Percentiles rank a stretch among this genome's conserved stretches.
These are phyloP conservation scores for Boletellus emodensis DNA, from an alignment of 768 basidiomycete species.

Conservation along the genomic window DNA sequence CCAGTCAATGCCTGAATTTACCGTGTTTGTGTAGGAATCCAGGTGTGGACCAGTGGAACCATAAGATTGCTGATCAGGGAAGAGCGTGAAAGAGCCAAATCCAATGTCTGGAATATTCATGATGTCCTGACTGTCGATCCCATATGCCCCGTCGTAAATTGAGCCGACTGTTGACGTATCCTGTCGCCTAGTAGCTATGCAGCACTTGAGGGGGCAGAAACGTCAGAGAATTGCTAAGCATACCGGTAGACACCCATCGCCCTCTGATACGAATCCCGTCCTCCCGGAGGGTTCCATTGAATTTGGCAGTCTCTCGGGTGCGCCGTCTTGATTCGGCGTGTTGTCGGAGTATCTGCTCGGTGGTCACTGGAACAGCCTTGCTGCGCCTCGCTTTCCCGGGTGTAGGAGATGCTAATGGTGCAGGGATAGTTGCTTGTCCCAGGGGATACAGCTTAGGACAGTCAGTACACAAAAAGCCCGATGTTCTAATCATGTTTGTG, in stretches of 20 bases:
- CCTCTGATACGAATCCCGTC: slow-evolving; percentile 53
- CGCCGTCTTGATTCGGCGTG: slow-evolving; percentile 47
- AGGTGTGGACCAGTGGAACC: slow-evolving; percentile 45
- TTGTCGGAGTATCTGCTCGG: slow-evolving; percentile 43
- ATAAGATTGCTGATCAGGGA: slow-evolving; percentile 66
- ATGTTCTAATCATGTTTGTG: slow-evolving; percentile 32
- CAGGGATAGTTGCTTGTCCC: slow-evolving; percentile 27
- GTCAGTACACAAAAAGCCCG: slow-evolving; percentile 55
- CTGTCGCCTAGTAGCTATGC: slow-evolving; percentile 46
- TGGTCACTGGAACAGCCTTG: slow-evolving; percentile 41
- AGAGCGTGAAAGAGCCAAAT: slow-evolving; percentile 58
- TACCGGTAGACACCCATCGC: slow-evolving; percentile 55
- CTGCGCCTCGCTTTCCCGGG: slow-evolving; percentile 38
- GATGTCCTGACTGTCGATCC: slow-evolving; percentile 67
- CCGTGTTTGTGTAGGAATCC: slow-evolving; percentile 47
- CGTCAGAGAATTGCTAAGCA: slow-evolving; percentile 8
- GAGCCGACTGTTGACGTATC: slow-evolving; percentile 42
- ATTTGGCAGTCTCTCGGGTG: slow-evolving; percentile 34
- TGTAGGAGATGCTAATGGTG: slow-evolving; percentile 40
- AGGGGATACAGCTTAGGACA: slow-evolving; percentile 55
- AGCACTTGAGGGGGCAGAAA: slow-evolving; percentile 1
- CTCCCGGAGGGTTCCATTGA: slow-evolving; percentile 28
- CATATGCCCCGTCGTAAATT: slow-evolving; percentile 57
- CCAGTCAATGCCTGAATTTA: slow-evolving; percentile 53
- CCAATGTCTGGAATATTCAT: slow-evolving; percentile 51